A percentile compares a stretch with the other conserved stretches of the same genome.
Conservation (phyloP, 2,329 filamentous ascomycete genomes). For the Catunica adiposa region DNA sequence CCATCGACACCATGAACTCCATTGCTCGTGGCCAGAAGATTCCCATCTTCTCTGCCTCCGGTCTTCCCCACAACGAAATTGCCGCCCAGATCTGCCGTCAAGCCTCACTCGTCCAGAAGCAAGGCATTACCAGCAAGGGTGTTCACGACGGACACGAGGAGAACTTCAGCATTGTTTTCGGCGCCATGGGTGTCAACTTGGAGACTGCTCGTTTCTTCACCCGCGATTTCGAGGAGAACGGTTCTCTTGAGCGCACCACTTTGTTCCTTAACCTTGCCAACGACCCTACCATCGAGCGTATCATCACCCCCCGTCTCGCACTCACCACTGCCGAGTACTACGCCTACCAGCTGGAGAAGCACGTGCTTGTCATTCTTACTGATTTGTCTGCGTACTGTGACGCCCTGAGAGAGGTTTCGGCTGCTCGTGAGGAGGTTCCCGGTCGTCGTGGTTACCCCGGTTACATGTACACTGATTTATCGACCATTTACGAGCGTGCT, state of each 20-base stretch:
- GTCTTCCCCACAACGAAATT: conserved; percentile 98
- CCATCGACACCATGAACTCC: conserved; percentile 96
- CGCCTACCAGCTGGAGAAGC: conserved; percentile 98
- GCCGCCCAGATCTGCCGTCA: conserved; percentile 97
- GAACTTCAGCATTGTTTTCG: conserved; percentile 99
- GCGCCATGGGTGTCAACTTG: conserved; percentile 99
- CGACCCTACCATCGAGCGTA: conserved; percentile 98
- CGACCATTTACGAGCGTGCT: conserved; percentile 97
- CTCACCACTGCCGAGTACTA: conserved; percentile 99
- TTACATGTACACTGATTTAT: conserved; percentile 99
- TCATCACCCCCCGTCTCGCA: conserved; percentile 95
- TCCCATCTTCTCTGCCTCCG: conserved; percentile 94
- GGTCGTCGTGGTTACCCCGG: conserved; percentile 98
- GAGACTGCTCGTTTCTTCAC: conserved; percentile 98
- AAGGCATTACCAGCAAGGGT: conserved; percentile 75
- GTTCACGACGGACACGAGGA: conserved; percentile 94
- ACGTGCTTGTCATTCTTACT: conserved; percentile 95
- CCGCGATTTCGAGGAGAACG: conserved; percentile 96
- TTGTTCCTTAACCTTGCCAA: conserved; percentile 98
- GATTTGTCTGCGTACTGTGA: conserved; percentile 98
- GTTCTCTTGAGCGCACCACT: conserved; percentile 90
- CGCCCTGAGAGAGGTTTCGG: conserved; percentile 94
- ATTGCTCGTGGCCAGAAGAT: conserved; percentile 99
- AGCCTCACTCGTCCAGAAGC: conserved; percentile 68
- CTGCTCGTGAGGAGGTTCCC: conserved; percentile 94